These are phyloP conservation scores for Mucor circinelloides DNA, from an alignment of 371 early-diverging fungal genomes.

Conservation along the genomic window DNA sequence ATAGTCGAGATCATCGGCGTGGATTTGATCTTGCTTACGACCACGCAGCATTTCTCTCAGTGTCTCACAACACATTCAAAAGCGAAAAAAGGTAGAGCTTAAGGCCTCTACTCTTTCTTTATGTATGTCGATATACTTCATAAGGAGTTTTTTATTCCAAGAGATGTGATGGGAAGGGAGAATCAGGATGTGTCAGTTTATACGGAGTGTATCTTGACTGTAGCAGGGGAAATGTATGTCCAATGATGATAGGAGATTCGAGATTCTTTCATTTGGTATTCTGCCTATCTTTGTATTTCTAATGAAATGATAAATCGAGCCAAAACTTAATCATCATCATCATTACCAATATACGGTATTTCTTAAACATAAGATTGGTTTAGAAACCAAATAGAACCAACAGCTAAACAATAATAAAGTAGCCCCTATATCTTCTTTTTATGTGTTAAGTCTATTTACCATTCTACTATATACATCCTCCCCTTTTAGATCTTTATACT, in stretches of 20 bases:
- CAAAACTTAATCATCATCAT: background rate
- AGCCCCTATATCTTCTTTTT: background rate
- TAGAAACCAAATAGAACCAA: background rate
- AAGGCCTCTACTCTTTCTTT: background rate
- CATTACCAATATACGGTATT: background rate
- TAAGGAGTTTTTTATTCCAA: background rate
- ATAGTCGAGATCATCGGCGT: background rate
- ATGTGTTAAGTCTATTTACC: background rate
- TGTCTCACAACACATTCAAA: background rate
- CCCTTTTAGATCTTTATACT: background rate
- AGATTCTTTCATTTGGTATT: background rate
- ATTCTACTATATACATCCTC: background rate
- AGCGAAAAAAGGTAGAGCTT: background rate
- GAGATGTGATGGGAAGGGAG: background rate
- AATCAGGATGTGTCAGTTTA: slow-evolving; percentile 1
- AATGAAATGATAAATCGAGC: background rate
- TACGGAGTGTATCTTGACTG: background rate
- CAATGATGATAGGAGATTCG: background rate
- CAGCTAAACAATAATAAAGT: background rate
- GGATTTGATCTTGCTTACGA: background rate
- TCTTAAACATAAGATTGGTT: background rate
- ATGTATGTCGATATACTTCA: background rate
- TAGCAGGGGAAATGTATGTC: background rate
- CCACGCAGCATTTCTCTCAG: background rate
- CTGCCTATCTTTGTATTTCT: background rate